Evolutionary conservation across 768 basidiomycete genomes (phyloP), one percentile per base, ranked within the genome.

Genomic region (Mycena vulgaris): DNA sequence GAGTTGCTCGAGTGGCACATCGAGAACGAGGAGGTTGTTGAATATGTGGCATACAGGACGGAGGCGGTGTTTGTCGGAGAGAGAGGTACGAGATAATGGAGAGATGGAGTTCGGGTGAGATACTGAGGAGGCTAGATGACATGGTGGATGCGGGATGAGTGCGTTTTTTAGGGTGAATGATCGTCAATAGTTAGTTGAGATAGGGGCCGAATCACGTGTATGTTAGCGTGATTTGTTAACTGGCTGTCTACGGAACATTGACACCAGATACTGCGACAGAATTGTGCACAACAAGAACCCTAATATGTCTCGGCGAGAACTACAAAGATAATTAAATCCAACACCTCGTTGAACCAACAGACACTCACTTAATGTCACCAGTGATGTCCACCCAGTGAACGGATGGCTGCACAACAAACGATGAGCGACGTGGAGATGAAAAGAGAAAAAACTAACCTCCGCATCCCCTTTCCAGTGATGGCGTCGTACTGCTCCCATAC

Each of bases 401-500:
- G 97, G 96, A 80, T 97, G 95, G 75, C 96, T 96, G 75, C 53
- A 61, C 42, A 39, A 61, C 42, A 39, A 6, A 13, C 28, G 30
- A 65, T 53, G 25, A 52, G 61, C 70, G 39, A 76, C 31, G 42
- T 55, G 60, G 10, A 57, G 40, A n/a, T 17, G 28, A 28, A 25
- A 49, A 16, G 10, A 37, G 27, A 37, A 58, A 56, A 8, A 23
- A 59, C 85, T n/a, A 69, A 93, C 94, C 95, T 97, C 83, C 97
- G 82, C 78, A 86, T 86, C 2, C 97, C 97, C 78, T 95, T 89
- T 21, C 97, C 97, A 19, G 89, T 94, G 5, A 85, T 79, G 1
- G 95, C 84, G 79, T 98, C 93, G 78, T 98, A 99, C 80, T 98
- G 97, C 80, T 99, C 97, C 97, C 97, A 99, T 19, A 95, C 95